Conservation (phyloP, 2,329 filamentous ascomycete genomes). For the Lecanoromycetidae sp. region DNA sequence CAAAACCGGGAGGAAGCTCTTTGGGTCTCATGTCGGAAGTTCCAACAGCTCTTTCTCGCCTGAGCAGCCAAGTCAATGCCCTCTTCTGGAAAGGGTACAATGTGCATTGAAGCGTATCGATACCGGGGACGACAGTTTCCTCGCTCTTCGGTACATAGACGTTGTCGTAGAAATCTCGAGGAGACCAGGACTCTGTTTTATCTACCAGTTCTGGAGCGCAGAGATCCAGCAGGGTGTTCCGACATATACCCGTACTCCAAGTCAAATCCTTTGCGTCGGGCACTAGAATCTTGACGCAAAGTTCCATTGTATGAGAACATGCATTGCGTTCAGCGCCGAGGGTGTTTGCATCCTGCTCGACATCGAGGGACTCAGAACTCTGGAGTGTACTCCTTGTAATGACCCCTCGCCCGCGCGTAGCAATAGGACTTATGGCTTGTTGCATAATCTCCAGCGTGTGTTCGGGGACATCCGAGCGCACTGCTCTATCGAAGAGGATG, state of each 20-base stretch:
- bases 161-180: conserved; percentile 36
- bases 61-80: conserved; percentile 35
- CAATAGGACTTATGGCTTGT: neutral
- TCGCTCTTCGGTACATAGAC: conserved; percentile 31
- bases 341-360: neutral
- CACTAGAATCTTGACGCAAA: conserved; percentile 12
- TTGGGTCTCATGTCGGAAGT: no score
- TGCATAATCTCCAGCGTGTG: conserved; percentile 5
- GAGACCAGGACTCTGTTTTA: conserved; percentile 13
- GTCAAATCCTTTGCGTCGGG: conserved; percentile 7
- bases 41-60: conserved; percentile 33
- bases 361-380: neutral
- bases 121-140: neutral
- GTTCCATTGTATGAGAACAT: neutral
- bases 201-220: conserved; percentile 4
- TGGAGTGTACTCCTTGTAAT: neutral
- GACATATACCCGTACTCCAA: conserved; percentile 1
- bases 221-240: conserved; percentile 5
- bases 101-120: conserved; percentile 25
- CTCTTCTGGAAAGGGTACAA: conserved; percentile 39
- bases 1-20: conserved; percentile 30
- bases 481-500: neutral
- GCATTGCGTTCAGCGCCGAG: neutral
- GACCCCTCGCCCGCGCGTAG: neutral
- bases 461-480: neutral